phyloP scores from a whole-genome alignment of 169 alveolate species.

The Eimeria maxima region DNA sequence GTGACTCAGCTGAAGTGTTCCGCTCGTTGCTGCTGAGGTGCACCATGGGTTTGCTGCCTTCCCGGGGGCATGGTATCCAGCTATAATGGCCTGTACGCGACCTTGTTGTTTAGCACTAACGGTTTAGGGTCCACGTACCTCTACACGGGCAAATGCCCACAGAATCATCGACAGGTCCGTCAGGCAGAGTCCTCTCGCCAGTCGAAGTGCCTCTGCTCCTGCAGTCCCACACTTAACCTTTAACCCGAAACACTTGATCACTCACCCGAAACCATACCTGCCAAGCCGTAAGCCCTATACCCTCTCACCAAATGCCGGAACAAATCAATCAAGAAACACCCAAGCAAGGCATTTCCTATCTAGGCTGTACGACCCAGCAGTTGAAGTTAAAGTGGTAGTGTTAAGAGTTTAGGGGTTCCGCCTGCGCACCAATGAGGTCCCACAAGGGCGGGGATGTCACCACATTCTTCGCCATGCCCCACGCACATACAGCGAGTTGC shows the following conservation, averaged over 20 bases:
- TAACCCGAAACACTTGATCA: neutral
- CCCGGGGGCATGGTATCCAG: neutral
- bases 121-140: conserved; percentile 27
- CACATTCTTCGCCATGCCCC: conserved; percentile 72
- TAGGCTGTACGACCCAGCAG: neutral
- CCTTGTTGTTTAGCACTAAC: neutral
- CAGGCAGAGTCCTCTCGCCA: conserved; percentile 8
- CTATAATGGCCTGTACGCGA: neutral
- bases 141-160: conserved; percentile 76
- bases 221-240: neutral
- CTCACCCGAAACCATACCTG: neutral
- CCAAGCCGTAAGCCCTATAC: neutral
- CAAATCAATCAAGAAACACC: neutral
- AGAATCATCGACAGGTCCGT: conserved; percentile 80
- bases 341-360: neutral
- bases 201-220: conserved; percentile 49
- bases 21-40: neutral
- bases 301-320: neutral
- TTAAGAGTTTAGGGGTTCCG: neutral
- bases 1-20: too few species aligned
- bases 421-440: conserved; percentile 63
- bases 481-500: conserved; percentile 67
- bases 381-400: too few species aligned
- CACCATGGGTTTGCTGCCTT: neutral
- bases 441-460: conserved; percentile 44